phyloP scores from a whole-genome alignment of 2,329 filamentous ascomycete species.

The Scedosporium minutisporum region DNA sequence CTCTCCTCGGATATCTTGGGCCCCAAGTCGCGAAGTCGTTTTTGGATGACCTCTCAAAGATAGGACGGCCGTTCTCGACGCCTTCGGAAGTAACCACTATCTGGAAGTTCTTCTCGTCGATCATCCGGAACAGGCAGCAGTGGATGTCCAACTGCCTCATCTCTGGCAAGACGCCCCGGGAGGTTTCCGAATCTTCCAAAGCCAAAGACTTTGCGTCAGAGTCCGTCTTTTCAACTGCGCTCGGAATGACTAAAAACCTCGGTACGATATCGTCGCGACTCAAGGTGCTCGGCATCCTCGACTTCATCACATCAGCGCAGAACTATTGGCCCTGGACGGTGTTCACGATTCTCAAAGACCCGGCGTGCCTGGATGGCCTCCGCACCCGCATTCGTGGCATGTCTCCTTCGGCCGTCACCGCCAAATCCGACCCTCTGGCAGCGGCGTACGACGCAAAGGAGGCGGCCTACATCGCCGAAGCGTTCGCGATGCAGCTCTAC shows the following conservation, averaged over 20 bases:
- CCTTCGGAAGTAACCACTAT: slow-evolving; percentile 55
- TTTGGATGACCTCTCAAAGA: slow-evolving; percentile 62
- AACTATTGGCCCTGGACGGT: slow-evolving; percentile 96
- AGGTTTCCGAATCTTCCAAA: slow-evolving; percentile 42
- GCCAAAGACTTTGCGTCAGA: slow-evolving; percentile 35
- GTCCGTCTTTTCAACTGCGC: slow-evolving; percentile 65
- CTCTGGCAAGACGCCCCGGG: slow-evolving; percentile 75
- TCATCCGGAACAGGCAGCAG: slow-evolving; percentile 83
- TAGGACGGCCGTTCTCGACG: slow-evolving; percentile 67
- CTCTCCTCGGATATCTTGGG: slow-evolving; percentile 82
- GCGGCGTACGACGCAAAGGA: slow-evolving; percentile 58
- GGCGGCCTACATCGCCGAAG: slow-evolving; percentile 75
- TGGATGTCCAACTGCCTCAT: slow-evolving; percentile 93
- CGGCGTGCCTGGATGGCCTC: slow-evolving; percentile 61
- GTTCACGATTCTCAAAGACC: slow-evolving; percentile 65
- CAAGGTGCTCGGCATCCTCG: slow-evolving; percentile 65
- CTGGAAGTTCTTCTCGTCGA: slow-evolving; percentile 79
- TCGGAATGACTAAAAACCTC: slow-evolving; percentile 60
- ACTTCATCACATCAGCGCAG: slow-evolving; percentile 80
- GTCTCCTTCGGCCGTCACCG: slow-evolving; percentile 38
- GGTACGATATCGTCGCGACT: slow-evolving; percentile 51
- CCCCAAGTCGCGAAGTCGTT: slow-evolving; percentile 77
- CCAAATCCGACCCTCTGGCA: slow-evolving; percentile 44
- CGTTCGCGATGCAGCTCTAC: slow-evolving; percentile 85
- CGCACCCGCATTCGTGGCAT: slow-evolving; percentile 58